Evolutionary conservation across 2,329 filamentous ascomycete genomes (phyloP).

Genomic region (Pestalotiopsis sp.): DNA sequence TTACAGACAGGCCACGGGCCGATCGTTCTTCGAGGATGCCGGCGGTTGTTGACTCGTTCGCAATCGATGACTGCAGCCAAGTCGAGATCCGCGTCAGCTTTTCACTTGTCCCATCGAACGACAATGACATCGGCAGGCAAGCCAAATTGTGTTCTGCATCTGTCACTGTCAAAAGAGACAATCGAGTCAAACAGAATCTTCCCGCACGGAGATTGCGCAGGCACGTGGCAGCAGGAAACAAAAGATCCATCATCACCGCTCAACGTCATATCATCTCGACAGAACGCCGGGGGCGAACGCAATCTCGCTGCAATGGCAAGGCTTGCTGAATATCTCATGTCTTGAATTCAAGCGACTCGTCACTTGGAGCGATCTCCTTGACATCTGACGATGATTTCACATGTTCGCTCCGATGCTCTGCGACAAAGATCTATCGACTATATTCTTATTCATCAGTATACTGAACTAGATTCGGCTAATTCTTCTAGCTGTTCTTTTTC

Average conservation of each 20-base stretch:
- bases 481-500: not conserved
- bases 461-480: not conserved
- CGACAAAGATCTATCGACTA: not conserved
- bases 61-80: conserved; percentile 3
- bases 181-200: not conserved
- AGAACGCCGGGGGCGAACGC: not conserved
- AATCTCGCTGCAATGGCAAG: not conserved
- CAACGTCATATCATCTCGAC: not conserved
- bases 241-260: not conserved
- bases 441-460: not conserved
- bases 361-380: not conserved
- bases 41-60: not conserved
- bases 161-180: not conserved
- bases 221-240: not conserved
- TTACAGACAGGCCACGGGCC: not conserved
- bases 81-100: not conserved
- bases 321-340: not conserved
- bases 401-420: not conserved
- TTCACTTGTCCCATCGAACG: not conserved
- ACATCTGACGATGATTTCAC: not conserved
- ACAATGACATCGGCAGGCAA: not conserved
- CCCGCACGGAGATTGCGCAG: not conserved
- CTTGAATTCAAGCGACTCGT: not conserved
- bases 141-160: not conserved
- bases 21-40: not conserved